Base-by-base conservation (phyloP, 805 yeast species). In the Candida michaelii region DNA sequence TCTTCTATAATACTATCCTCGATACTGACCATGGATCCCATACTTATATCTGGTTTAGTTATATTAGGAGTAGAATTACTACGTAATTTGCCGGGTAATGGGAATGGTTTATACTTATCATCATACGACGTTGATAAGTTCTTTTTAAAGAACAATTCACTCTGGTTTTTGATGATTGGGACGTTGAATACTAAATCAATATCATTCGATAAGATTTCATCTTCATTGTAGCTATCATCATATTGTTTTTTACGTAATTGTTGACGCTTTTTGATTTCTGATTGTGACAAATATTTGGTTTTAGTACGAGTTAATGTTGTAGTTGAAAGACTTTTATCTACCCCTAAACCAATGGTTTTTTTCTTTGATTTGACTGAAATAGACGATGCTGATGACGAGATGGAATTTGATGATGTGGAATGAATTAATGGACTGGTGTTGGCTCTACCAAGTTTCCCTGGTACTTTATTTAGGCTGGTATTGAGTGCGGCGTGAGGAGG, bases 101-200 rank as follows among this genome's bases (percentile, higher is more conserved):
- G 65, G 47, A 57, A 57, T n/a, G 68, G 63, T 17, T 54, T 57
- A 32, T 62, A 62, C 42, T 54, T 51, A 39, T 55, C 62, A 23
- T 51, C 47, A 5, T 54, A 27, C 16, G 46, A 30, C 7, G n/a
- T 32, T 4, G 36, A 21, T 14, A 36, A 33, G 21, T 35, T 36
- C 32, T 49, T 46, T 23, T 51, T 45, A 38, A 56, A 46, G 44
- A 60, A 67, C 23, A 68, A 44, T 31, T 65, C 68, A 30, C 61
- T 60, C 44, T 63, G 64, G 44, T 60, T 63, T 40, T 59, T 59
- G 16, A 70, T 63, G 9, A 71, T 62, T 1, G 76, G 76, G 14
- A 71, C 75, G 46, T 71, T 71, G 49, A 71, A 70, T 10, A 68
- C 69, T 36, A 69, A 53, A 40, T 66, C 70, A 38, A 68, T 47